Base-by-base conservation (phyloP, 2,329 filamentous ascomycete genomes). In the Nectriaceae sp. region DNA sequence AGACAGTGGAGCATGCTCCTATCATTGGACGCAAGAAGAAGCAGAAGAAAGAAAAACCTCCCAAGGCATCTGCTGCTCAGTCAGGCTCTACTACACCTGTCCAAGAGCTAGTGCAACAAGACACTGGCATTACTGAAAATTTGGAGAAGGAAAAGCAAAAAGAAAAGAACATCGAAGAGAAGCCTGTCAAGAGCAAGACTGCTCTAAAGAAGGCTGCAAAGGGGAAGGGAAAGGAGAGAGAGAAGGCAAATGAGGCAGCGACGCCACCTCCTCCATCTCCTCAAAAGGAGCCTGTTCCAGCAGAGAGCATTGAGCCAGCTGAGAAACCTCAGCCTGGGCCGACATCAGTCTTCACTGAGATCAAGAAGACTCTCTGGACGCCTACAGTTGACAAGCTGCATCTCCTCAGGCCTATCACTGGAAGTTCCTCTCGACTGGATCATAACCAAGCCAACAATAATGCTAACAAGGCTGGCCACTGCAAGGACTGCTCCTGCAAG, bases 11-110 rank as follows among this genome's bases (percentile, higher is more conserved):
- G 55, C 79, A 82, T 56, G 89, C 84, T 6, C 89, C 90, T 0
- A 87, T 95, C 35, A 67, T 90, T 41, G 88, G 88, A 26, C 82
- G 89, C 44, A 91, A 91, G 75, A 93, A 90, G 76, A 94, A 93
- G 72, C 83, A 89, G 65, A 91, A 89, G 75, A 93, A 90, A 70
- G 84, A 87, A 59, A 85, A 82, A 60, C 67, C 68, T 87, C 60
- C 46, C 6, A 67, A 68, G 37, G 44, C 59, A 11, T 11, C 57
- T 16, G 36, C 46, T 4, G 5, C 44, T 11, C 50, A 54, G 15
- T 8, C 59, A 26, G 47, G 44, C 15, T 5, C 53, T 15, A 35
- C 48, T 15, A 35, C 51, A 18, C 44, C 52, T 11, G 13, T 29
- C n/a, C 44, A 44, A 13, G 45, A 54, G 19, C 44, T 60, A n/a